Evolutionary conservation across 148 eudicot species (phyloP).

Genomic region (Euryodendron excelsum): DNA sequence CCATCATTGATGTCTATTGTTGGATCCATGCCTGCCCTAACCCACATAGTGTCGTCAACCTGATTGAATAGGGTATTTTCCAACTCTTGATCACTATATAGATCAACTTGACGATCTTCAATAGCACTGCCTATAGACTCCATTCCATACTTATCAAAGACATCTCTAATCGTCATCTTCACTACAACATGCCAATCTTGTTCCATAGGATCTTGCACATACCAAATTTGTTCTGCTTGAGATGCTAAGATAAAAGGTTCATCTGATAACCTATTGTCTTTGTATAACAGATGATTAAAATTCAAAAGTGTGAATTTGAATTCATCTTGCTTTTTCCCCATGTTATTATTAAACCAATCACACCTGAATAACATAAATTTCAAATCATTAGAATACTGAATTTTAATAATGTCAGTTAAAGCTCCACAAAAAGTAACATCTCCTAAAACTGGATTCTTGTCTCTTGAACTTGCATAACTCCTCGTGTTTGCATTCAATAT

Average conservation of each 20-base stretch:
- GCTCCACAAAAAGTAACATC: conserved; percentile 12
- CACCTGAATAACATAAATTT: conserved; percentile 16
- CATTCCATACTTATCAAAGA: no score
- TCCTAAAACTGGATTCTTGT: no score
- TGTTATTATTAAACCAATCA: conserved; percentile 3
- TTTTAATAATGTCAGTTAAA: conserved; percentile 7
- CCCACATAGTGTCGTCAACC: not conserved
- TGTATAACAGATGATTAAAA: conserved; percentile 10
- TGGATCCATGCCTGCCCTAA: not conserved
- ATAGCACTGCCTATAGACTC: no score
- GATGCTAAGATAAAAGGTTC: no score
- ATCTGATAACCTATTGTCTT: not conserved
- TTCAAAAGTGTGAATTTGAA: conserved; percentile 4
- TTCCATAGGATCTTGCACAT: no score
- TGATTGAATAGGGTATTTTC: not conserved
- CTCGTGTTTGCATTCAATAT: not conserved
- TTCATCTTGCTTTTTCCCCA: conserved; percentile 6
- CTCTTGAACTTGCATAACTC: no score
- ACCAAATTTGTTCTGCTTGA: no score
- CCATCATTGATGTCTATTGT: not conserved
- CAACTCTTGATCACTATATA: not conserved
- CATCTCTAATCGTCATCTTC: no score
- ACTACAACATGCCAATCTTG: no score
- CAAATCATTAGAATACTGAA: conserved; percentile 13
- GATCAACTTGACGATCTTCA: no score